Evolutionary conservation across 495 filamentous ascomycete genomes (phyloP).

Genomic region (Aspergillus affinis): DNA sequence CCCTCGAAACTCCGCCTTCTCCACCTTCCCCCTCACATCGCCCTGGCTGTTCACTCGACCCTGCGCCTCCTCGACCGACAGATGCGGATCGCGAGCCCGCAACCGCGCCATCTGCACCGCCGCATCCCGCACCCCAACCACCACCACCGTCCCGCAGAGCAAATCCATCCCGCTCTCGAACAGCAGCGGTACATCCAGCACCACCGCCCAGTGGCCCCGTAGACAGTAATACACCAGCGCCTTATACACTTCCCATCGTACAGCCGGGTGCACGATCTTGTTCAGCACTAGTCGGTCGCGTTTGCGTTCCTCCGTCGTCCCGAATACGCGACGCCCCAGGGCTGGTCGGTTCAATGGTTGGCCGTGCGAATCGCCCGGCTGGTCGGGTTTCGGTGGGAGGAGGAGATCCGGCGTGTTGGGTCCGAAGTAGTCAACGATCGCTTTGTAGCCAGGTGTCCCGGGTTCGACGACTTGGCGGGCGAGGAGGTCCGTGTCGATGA

Average conservation of each 20-base stretch:
- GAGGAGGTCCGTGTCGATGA: slow-evolving; percentile 93
- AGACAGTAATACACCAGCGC: slow-evolving; percentile 64
- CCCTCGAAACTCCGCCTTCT: slow-evolving; percentile 63
- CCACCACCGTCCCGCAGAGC: slow-evolving; percentile 77
- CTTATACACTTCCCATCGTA: slow-evolving; percentile 73
- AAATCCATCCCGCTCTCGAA: slow-evolving; percentile 83
- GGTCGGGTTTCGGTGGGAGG: slow-evolving; percentile 41
- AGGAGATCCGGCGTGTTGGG: slow-evolving; percentile 83
- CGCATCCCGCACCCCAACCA: slow-evolving; percentile 76
- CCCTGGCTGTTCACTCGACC: slow-evolving; percentile 81
- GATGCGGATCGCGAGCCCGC: slow-evolving; percentile 64
- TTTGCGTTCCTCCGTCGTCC: slow-evolving; percentile 59
- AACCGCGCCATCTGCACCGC: slow-evolving; percentile 77
- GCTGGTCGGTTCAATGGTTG: slow-evolving; percentile 80
- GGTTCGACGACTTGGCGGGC: slow-evolving; percentile 90
- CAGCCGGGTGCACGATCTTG: slow-evolving; percentile 87
- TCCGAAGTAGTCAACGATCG: slow-evolving; percentile 75
- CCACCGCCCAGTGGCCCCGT: slow-evolving; percentile 75
- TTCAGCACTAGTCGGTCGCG: slow-evolving; percentile 75
- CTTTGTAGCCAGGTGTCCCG: slow-evolving; percentile 75
- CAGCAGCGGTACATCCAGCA: slow-evolving; percentile 89
- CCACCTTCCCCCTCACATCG: slow-evolving; percentile 78
- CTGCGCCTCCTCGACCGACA: slow-evolving; percentile 76
- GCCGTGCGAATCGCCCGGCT: slow-evolving; percentile 31
- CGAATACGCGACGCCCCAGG: slow-evolving; percentile 83